phyloP scores from a whole-genome alignment of 345 rosid species.

The Dovyalis caffra region DNA sequence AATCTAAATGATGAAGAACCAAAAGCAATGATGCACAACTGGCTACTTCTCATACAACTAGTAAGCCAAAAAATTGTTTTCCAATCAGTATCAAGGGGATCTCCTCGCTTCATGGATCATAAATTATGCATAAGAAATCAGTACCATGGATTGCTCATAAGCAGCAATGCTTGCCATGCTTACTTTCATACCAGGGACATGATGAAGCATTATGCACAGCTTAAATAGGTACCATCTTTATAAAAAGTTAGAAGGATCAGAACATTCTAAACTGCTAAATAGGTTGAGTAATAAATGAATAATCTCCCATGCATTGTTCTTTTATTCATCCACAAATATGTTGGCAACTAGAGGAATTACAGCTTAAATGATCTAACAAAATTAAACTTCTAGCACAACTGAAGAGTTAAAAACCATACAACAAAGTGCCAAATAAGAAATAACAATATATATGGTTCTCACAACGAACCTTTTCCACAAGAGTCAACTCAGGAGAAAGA shows the following conservation, averaged over 20 bases:
- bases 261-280: neutral
- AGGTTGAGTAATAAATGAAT: neutral
- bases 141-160: neutral
- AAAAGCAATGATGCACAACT: neutral
- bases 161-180: neutral
- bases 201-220: neutral
- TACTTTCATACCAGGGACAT: neutral
- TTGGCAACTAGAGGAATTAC: neutral
- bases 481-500: slow-evolving; percentile 82
- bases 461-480: slow-evolving; percentile 71
- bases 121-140: neutral
- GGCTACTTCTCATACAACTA: neutral
- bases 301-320: neutral
- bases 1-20: neutral
- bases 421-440: neutral
- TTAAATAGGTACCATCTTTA: neutral
- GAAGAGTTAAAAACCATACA: slow-evolving; percentile 2
- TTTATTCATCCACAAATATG: neutral
- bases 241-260: neutral
- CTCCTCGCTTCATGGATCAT: neutral
- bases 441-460: neutral
- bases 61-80: neutral
- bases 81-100: neutral
- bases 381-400: neutral
- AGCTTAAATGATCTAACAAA: neutral